Base-by-base conservation (phyloP, 371 early-diverging fungal species). In the Basidiobolus meristosporus region DNA sequence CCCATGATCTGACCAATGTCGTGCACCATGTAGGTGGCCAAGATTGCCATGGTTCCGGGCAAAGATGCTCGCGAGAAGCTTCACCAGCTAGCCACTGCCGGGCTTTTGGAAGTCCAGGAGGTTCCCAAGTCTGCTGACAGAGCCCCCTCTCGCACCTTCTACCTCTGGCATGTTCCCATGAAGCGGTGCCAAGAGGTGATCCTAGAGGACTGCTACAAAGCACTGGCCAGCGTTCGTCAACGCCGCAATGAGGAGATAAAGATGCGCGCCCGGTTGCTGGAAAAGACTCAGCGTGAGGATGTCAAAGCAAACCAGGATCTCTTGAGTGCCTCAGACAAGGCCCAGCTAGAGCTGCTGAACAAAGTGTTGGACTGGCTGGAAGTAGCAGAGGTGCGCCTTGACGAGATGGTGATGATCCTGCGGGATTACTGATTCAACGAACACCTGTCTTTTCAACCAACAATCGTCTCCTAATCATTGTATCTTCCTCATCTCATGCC, bases 101-200 rank as follows among this genome's bases (percentile, higher is more conserved):
- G 83, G 0, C 68, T 86, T 48, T 61, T 78, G n/a, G 76, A 78
- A 41, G 63, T 86, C 39, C 85, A 78, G 59, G 93, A 90, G 55
- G 79, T 92, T 21, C 90, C 90, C 20, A 75, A 75, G 50, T 70
- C 84, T 0, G 63, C 74, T 0, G 90, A 90, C 47, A 82, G 89
- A 49, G 73, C 86, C 3, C 85, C 91, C 1, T 67, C 77, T 16
- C 66, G 84, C 46, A 87, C 85, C 16, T 72, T 76, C 48, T 86
- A 80, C 45, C 63, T 93, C 19, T 88, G 80, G 75, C 76, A 70
- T 45, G 76, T 84, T 1, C 64, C 76, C 22, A 44, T 78, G 10
- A 62, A 70, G 7, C 62, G 68, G 38, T 70, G 74, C 38, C 67
- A 68, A 32, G 61, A 67, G 20, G 52, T 67, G 2, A 52, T 90